These are phyloP conservation scores for Aspergillus carbonarius DNA, from an alignment of 2,329 filamentous ascomycete genomes.

Conservation along the genomic window DNA sequence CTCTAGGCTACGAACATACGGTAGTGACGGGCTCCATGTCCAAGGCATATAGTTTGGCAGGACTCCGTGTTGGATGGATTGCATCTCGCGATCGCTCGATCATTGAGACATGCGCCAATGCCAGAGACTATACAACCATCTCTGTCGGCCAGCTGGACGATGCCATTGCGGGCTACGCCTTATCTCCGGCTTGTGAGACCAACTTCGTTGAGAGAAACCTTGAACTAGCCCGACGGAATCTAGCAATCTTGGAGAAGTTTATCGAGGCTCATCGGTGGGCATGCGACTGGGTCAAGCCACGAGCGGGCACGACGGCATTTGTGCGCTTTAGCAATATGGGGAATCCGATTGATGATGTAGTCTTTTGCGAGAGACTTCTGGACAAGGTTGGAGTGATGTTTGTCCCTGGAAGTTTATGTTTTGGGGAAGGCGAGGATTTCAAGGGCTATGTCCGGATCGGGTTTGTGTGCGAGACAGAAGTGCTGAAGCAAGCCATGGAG, in stretches of 20 bases:
- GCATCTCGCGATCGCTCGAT: conserved; percentile 64
- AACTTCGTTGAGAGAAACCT: conserved; percentile 63
- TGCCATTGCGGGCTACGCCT: conserved; percentile 70
- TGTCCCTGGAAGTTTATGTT: conserved; percentile 69
- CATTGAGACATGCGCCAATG: conserved; percentile 62
- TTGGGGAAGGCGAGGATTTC: conserved; percentile 65
- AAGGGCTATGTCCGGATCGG: conserved; percentile 73
- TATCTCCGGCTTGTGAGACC: conserved; percentile 65
- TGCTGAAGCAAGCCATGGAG: conserved; percentile 64
- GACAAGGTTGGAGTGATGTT: conserved; percentile 69
- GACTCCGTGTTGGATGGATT: conserved; percentile 80
- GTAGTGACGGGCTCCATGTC: conserved; percentile 79
- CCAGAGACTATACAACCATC: conserved; percentile 82
- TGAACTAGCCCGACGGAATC: conserved; percentile 65
- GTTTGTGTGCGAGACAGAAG: conserved; percentile 67
- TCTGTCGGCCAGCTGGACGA: conserved; percentile 83
- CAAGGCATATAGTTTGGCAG: conserved; percentile 80
- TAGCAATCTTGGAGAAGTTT: conserved; percentile 66
- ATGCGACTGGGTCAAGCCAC: conserved; percentile 71
- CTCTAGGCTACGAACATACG: conserved; percentile 68
- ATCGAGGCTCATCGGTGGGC: conserved; percentile 45
- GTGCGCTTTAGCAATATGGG: conserved; percentile 61
- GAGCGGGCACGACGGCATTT: conserved; percentile 79
- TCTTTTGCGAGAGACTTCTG: conserved; percentile 66
- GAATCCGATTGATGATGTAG: conserved; percentile 64